These are phyloP conservation scores for Adansonia gregorii DNA, from an alignment of 441 rosid species.

Conservation along the genomic window DNA sequence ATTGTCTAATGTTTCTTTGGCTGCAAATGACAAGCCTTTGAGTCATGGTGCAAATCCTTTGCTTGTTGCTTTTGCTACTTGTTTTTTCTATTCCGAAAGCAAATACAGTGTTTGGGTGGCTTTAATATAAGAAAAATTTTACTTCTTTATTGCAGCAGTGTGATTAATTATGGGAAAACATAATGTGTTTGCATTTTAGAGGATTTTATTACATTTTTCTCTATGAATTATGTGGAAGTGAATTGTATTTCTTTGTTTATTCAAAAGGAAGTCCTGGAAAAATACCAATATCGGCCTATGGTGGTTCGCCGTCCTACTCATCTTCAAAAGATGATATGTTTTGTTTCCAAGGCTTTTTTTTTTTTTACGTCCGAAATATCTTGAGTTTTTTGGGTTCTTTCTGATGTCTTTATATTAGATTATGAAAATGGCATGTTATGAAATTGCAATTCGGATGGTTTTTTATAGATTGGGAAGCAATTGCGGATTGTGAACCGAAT, in stretches of 20 bases:
- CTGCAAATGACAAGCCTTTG: conserved; percentile 24
- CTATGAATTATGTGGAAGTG: background rate
- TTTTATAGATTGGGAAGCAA: conserved; percentile 82
- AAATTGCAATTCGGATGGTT: conserved; percentile 17
- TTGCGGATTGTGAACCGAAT: conserved; percentile 67
- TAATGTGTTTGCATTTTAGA: background rate
- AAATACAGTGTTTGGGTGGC: background rate
- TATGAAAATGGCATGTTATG: background rate
- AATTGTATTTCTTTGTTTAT: background rate
- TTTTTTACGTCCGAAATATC: background rate
- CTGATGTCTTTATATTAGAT: background rate
- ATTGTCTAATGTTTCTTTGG: background rate
- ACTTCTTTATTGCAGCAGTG: background rate
- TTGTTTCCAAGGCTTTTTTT: background rate
- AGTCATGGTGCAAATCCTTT: conserved; percentile 29
- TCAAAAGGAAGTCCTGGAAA: conserved; percentile 40
- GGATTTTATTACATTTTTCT: background rate
- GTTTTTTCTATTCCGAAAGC: background rate
- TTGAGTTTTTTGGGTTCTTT: background rate
- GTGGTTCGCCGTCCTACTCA: conserved; percentile 36
- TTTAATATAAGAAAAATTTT: background rate
- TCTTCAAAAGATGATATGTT: conserved; percentile 70
- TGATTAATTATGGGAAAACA: background rate
- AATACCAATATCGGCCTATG: conserved; percentile 25
- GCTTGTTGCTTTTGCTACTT: conserved; percentile 20